Percentiles rank a stretch among this genome's conserved stretches.
phyloP scores from a whole-genome alignment of 805 yeast species.

The Monosporozyma unispora region DNA sequence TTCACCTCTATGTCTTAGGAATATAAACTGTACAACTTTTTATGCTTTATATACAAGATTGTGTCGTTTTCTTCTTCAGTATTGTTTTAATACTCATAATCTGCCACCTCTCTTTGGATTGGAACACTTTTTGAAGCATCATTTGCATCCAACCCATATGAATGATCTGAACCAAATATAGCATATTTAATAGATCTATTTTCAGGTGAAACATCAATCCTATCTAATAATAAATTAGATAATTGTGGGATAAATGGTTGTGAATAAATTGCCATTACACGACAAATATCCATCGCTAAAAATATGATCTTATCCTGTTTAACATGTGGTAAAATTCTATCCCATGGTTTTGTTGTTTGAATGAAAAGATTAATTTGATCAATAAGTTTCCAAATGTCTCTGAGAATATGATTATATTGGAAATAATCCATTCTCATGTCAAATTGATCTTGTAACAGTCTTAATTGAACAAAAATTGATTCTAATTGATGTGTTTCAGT shows the following conservation, averaged over 20 bases:
- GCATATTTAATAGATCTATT: conserved; percentile 40
- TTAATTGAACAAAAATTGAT: conserved; percentile 27
- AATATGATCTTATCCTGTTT: conserved; percentile 50
- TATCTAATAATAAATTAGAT: conserved; percentile 46
- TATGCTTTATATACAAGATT: no score
- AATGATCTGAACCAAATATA: conserved; percentile 45
- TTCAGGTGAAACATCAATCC: conserved; percentile 43
- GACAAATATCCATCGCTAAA: conserved; percentile 57
- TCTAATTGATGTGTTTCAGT: conserved; percentile 9
- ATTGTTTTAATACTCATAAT: neutral
- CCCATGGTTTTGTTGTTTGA: conserved; percentile 75
- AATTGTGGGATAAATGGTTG: conserved; percentile 69
- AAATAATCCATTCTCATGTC: conserved; percentile 36
- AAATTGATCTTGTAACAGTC: conserved; percentile 34
- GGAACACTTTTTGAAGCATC: conserved; percentile 41
- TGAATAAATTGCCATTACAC: conserved; percentile 57
- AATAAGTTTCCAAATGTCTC: conserved; percentile 49
- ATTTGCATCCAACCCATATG: conserved; percentile 54
- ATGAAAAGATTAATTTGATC: conserved; percentile 57
- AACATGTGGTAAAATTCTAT: conserved; percentile 18
- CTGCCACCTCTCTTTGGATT: conserved; percentile 25
- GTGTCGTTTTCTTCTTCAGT: no score
- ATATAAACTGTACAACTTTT: no score
- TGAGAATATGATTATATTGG: conserved; percentile 48
- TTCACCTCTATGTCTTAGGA: no score